These are phyloP conservation scores for Mucor sp. DNA, from an alignment of 371 early-diverging fungal genomes.

Conservation along the genomic window DNA sequence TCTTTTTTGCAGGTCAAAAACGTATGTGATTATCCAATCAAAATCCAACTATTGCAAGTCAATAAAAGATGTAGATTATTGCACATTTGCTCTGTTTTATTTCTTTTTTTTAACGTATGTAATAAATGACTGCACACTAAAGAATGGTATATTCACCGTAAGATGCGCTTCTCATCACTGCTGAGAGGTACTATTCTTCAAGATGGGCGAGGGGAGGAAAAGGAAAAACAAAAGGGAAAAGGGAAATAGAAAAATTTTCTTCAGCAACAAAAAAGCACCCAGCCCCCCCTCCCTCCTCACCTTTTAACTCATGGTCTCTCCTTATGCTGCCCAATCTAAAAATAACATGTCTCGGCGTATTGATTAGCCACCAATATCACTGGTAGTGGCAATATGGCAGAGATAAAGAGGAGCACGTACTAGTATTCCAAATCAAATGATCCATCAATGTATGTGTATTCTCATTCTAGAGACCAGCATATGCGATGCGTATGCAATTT, in stretches of 20 bases:
- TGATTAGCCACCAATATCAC: neutral
- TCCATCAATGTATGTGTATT: too few species aligned
- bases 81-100: neutral
- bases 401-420: too few species aligned
- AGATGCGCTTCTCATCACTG: neutral
- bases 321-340: neutral
- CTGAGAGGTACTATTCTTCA: neutral
- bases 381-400: too few species aligned
- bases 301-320: neutral
- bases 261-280: neutral
- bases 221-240: neutral
- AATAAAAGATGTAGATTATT: neutral
- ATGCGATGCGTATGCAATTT: too few species aligned
- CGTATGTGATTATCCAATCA: conserved; percentile 1
- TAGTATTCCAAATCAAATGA: too few species aligned
- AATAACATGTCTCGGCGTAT: neutral
- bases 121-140: neutral
- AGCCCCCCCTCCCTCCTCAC: neutral
- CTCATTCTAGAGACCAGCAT: too few species aligned
- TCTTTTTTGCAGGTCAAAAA: neutral
- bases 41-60: neutral
- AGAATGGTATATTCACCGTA: neutral
- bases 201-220: neutral
- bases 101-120: neutral
- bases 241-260: neutral